phyloP scores from a whole-genome alignment of 805 yeast genomes.

The Lipomyces yamanashiensis region DNA sequence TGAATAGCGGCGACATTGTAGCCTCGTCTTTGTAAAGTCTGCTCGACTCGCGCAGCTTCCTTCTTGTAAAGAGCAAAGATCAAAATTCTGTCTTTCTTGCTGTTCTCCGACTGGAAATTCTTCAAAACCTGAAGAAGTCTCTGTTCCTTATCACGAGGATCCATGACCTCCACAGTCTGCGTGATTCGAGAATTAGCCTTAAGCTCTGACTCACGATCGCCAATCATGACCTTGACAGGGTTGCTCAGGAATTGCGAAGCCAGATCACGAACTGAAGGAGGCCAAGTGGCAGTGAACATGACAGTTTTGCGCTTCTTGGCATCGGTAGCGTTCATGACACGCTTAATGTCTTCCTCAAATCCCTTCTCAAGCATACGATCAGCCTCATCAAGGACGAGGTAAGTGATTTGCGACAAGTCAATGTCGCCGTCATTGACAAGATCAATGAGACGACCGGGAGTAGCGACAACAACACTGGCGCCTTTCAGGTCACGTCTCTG shows the following conservation, averaged over 20 bases:
- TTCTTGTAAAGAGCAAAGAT: constrained; percentile 95
- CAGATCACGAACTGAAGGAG: constrained; percentile 93
- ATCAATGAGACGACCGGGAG: constrained; percentile 97
- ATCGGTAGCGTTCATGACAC: constrained; percentile 68
- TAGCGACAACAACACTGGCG: constrained; percentile 81
- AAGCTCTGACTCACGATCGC: constrained; percentile 85
- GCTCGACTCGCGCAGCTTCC: constrained; percentile 91
- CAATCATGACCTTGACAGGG: constrained; percentile 91
- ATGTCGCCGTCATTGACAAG: constrained; percentile 86
- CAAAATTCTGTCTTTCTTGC: constrained; percentile 76
- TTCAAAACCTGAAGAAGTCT: constrained; percentile 71
- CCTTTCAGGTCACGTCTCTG: constrained; percentile 75
- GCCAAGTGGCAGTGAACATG: constrained; percentile 99
- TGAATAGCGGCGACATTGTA: constrained; percentile 90
- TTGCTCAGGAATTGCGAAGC: constrained; percentile 78
- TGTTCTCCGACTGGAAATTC: constrained; percentile 69
- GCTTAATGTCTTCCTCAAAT: constrained; percentile 92
- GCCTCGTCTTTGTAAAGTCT: constrained; percentile 70
- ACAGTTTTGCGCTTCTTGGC: constrained; percentile 74
- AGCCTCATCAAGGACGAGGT: constrained; percentile 93
- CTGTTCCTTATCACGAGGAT: constrained; percentile 77
- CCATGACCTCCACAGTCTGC: constrained; percentile 92
- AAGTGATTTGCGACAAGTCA: constrained; percentile 66
- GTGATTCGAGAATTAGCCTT: constrained; percentile 92
- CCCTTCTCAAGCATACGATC: constrained; percentile 99